These are phyloP conservation scores for Neoconidiobolus thromboides DNA, from an alignment of 371 early-diverging fungal species.

Conservation along the genomic window DNA sequence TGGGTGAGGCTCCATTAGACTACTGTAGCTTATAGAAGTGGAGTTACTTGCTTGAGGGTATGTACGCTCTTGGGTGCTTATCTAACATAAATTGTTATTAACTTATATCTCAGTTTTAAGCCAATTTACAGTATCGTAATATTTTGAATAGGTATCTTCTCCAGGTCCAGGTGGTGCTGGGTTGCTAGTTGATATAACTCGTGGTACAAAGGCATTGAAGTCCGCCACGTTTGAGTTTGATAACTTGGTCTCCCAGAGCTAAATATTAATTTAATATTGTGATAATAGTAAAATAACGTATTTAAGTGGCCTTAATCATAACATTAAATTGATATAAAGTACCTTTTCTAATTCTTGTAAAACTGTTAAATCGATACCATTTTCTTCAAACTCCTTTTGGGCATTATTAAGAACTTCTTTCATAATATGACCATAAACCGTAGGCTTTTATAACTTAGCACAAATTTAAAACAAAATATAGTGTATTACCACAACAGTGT, in stretches of 20 bases:
- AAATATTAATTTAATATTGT: background rate
- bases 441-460: conserved; percentile 18
- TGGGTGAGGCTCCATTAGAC: too few species aligned
- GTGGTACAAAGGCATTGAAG: conserved; percentile 33
- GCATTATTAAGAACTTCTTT: conserved; percentile 83
- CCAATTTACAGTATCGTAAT: background rate
- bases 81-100: too few species aligned
- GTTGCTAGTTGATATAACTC: conserved; percentile 8
- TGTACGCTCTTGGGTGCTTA: too few species aligned
- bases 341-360: conserved; percentile 74
- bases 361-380: conserved; percentile 75
- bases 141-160: background rate
- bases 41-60: too few species aligned
- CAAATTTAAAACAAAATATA: background rate
- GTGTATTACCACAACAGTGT: conserved; percentile 4
- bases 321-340: conserved; percentile 7
- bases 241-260: conserved; percentile 76
- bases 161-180: background rate
- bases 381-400: conserved; percentile 71
- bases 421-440: conserved; percentile 77
- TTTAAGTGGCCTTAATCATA: background rate
- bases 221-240: conserved; percentile 53
- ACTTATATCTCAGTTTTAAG: too few species aligned
- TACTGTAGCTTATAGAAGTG: too few species aligned
- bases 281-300: background rate